phyloP scores from a whole-genome alignment of 305 asterid genomes.

The Plantago lanceolata region DNA sequence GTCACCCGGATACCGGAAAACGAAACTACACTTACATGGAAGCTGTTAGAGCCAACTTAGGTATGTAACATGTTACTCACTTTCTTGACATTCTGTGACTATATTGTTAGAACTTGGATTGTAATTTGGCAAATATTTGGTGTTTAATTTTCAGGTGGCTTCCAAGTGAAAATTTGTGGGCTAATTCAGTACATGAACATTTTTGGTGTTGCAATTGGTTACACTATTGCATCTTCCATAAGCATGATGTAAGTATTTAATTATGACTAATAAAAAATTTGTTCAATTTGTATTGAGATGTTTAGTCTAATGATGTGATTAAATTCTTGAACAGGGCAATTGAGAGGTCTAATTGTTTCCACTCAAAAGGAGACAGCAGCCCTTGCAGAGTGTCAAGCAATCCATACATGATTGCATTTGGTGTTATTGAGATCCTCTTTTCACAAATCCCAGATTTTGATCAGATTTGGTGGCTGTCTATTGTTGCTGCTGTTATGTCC shows the following conservation, averaged over 20 bases:
- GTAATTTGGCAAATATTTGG: neutral
- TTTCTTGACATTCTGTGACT: neutral
- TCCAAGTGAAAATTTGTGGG: constrained; percentile 33
- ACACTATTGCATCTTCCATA: constrained; percentile 30
- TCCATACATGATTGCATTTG: constrained; percentile 60
- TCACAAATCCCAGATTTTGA: constrained; percentile 65
- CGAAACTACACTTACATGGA: constrained; percentile 52
- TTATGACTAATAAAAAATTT: neutral
- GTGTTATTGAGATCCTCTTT: constrained; percentile 39
- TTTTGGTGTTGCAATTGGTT: constrained; percentile 37
- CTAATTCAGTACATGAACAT: constrained; percentile 26
- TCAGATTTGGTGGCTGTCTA: constrained; percentile 51
- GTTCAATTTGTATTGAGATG: neutral
- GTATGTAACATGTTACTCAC: neutral
- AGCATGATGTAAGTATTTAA: constrained; percentile 35
- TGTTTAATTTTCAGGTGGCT: constrained; percentile 27
- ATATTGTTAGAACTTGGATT: neutral
- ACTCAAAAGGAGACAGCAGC: constrained; percentile 36
- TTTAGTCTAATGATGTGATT: constrained; percentile 2
- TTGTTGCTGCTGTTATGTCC: constrained; percentile 66
- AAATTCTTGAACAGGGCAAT: constrained; percentile 46
- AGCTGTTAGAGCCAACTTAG: constrained; percentile 36
- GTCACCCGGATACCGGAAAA: constrained; percentile 30
- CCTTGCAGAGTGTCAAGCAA: constrained; percentile 44
- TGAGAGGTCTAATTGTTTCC: constrained; percentile 50